Evolutionary conservation across 352 stramenopile species (phyloP), one percentile per base, ranked within the genome.

Genomic region (Globisporangium irregulare): DNA sequence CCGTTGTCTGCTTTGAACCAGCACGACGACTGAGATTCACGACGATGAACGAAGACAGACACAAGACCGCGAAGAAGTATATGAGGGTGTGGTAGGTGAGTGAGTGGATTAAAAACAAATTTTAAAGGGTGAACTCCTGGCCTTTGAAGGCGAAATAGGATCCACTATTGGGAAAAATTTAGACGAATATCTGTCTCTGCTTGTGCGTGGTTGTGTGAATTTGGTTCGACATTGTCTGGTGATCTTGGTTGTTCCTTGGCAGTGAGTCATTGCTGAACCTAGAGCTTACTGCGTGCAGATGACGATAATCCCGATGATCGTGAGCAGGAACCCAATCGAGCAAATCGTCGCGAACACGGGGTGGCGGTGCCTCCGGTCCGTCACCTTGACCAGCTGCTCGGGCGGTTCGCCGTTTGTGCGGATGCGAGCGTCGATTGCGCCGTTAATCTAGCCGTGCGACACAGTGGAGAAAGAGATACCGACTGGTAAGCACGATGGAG

Each of bases 311-410:
- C 74, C 71, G 59, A 93, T 73, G 70, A 90, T 78, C 34, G 81
- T 81, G 51, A 80, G 58, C 32, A 93, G 73, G 66, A 93, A 90
- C 51, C 62, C 73, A 54, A 93, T 73, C 29, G 84, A 93, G 66
- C 84, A 91, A 12, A 87, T 77, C 4, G 82, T 91, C 10, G 84
- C 82, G 62, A 93, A 86, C 34, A 92, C 75, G 1, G 84, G 84
- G 65, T 89, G 86, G 25, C 81, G 79, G 70, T 92, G 84, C 22
- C 74, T 74, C 15, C 78, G 74, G 70, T 92, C 81, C 5, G 84
- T 92, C 51, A 92, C 84, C 58, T 92, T 92, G 60, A 92, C 81
- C 38, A 92, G 74, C 61, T 92, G 84, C 38, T 91, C 82, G 2
- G 81, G 82, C 9, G 78, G 61, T 12, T 92, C 84, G 22, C 73